Percentiles rank a stretch among this genome's conserved stretches.
These are phyloP conservation scores for Misopates orontium DNA, from an alignment of 257 asterid genomes.

Conservation along the genomic window DNA sequence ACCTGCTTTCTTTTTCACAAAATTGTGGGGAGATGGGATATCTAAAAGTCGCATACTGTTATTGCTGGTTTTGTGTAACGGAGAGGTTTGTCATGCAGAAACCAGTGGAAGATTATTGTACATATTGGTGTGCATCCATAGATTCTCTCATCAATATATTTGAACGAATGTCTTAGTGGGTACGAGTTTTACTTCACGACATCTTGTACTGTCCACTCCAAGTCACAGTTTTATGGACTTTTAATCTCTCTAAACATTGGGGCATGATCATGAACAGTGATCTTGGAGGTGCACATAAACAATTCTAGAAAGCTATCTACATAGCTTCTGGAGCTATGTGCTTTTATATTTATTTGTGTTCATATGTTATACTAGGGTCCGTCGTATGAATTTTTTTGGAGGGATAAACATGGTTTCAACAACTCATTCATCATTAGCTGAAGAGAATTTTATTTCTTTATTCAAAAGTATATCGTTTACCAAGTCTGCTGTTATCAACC, in stretches of 20 bases:
- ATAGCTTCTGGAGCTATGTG: background rate
- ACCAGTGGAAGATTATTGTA: too few species aligned
- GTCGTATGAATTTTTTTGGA: too few species aligned
- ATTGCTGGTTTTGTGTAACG: background rate
- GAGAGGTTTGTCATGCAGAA: background rate
- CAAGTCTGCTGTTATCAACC: too few species aligned
- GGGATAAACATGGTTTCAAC: too few species aligned
- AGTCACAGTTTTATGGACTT: slow-evolving; percentile 4
- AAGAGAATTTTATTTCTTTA: too few species aligned
- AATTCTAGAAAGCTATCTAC: too few species aligned
- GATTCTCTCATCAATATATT: background rate
- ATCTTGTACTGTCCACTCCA: slow-evolving; percentile 17
- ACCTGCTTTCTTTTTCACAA: background rate
- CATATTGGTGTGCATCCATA: background rate
- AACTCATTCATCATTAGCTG: too few species aligned
- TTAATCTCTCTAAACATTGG: background rate
- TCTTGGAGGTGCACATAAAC: background rate
- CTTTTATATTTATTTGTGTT: slow-evolving; percentile 4
- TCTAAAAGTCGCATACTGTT: background rate
- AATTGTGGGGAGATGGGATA: background rate
- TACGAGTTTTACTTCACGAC: background rate
- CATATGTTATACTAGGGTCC: too few species aligned
- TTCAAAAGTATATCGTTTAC: too few species aligned
- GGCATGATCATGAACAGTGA: slow-evolving; percentile 3
- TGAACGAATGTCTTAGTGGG: slow-evolving; percentile 4